A percentile compares a stretch with the other conserved stretches of the same genome.
These are phyloP conservation scores for Ophiostoma tasmaniense DNA, from an alignment of 2,329 filamentous ascomycete species.

Conservation along the genomic window DNA sequence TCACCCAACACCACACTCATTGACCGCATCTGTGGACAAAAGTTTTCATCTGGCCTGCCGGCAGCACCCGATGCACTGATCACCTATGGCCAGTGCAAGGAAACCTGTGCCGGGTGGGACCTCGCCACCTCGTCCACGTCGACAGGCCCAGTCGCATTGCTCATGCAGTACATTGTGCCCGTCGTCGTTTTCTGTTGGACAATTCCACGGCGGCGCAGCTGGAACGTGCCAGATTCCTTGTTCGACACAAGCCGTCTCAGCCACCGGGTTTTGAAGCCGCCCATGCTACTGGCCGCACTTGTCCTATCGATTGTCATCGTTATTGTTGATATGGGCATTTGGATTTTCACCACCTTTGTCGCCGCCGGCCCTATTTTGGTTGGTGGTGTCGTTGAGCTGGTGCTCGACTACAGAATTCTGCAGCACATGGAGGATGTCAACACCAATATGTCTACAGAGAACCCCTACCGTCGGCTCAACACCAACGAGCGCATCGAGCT, in stretches of 20 bases:
- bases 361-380: slow-evolving; percentile 5
- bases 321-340: slow-evolving; percentile 4
- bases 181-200: slow-evolving; percentile 11
- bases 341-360: slow-evolving; percentile 7
- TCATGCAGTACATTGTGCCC: slow-evolving; percentile 13
- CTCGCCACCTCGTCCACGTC: slow-evolving; percentile 6
- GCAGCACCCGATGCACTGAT: not conserved
- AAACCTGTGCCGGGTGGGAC: slow-evolving; percentile 8
- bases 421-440: slow-evolving; percentile 6
- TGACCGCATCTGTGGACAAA: slow-evolving; percentile 9
- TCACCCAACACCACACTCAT: slow-evolving; percentile 9
- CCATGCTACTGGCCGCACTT: not conserved
- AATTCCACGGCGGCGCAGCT: slow-evolving; percentile 8
- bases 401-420: slow-evolving; percentile 6
- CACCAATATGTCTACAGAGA: not conserved
- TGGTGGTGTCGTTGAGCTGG: not conserved
- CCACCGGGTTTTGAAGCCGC: not conserved
- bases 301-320: not conserved
- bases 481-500: slow-evolving; percentile 7
- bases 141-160: slow-evolving; percentile 4
- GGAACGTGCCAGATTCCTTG: slow-evolving; percentile 8
- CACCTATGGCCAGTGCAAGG: slow-evolving; percentile 7
- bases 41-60: not conserved
- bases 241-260: not conserved
- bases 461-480: not conserved